These are phyloP conservation scores for Paxillus rubicundulus DNA, from an alignment of 768 basidiomycete species.

Conservation along the genomic window DNA sequence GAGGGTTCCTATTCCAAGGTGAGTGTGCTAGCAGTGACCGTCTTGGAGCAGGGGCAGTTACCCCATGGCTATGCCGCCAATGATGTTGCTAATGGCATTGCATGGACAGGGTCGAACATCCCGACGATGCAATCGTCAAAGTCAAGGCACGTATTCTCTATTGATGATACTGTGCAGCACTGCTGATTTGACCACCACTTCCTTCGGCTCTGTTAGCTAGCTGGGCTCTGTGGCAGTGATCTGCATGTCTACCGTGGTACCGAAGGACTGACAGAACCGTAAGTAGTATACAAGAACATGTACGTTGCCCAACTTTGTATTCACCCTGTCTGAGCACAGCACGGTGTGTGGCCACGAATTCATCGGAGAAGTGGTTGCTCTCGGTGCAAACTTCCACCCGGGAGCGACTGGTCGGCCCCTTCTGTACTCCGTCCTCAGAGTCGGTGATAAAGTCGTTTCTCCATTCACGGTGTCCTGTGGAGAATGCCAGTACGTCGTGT, in stretches of 20 bases:
- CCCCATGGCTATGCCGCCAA: too few species aligned
- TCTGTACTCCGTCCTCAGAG: constrained; percentile 59
- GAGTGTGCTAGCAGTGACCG: constrained; percentile 24
- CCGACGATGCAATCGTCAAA: constrained; percentile 78
- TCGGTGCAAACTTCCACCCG: constrained; percentile 57
- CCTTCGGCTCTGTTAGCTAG: constrained; percentile 40
- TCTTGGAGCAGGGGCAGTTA: too few species aligned
- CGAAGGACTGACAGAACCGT: constrained; percentile 52
- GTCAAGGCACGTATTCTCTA: constrained; percentile 47
- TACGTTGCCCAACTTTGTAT: neutral
- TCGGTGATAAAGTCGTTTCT: constrained; percentile 77
- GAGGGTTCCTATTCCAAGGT: constrained; percentile 52
- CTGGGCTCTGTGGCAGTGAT: constrained; percentile 73
- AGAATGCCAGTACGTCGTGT: constrained; percentile 69
- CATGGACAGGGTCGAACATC: constrained; percentile 54
- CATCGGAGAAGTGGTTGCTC: constrained; percentile 64
- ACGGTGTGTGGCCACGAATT: constrained; percentile 76
- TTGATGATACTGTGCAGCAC: neutral
- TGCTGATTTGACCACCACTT: neutral
- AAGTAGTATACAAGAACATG: constrained; percentile 21
- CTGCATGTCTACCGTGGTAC: constrained; percentile 73
- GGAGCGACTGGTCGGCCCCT: constrained; percentile 48
- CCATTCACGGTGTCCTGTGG: constrained; percentile 82
- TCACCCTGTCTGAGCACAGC: constrained; percentile 33
- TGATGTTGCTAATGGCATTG: neutral